Base-by-base conservation (phyloP, 129 eudicot species). In the Apium graveolens region DNA sequence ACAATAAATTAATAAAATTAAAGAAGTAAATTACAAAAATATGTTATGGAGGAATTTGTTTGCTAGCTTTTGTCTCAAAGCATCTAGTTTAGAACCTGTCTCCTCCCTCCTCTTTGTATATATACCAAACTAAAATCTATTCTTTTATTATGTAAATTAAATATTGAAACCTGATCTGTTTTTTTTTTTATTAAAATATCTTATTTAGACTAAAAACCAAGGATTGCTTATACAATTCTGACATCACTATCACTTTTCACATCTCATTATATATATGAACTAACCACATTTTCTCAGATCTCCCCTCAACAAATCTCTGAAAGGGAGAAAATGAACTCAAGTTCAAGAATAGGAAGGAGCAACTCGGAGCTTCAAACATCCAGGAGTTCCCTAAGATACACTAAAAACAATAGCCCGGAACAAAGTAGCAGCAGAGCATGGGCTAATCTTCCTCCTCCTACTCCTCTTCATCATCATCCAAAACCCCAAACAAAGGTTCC, bases 381-480 rank as follows among this genome's bases (percentile, higher is more conserved):
- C 14, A 43, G 32, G 14, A 86, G 16, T 42, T 0, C 57, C 69
- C 86, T 80, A 53, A 60, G 68, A 26, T 83, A 70, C 44, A 18
- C 88, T 85, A 86, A 29, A 44, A 34, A 82, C 20, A 84, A 87
- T 14, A 89, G 91, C 78, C 97, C 93, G 10, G 89, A 87, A 34
- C 89, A 87, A 8, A 84, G 76, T 74, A 88, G 96, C 89, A 70
- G 27, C 89, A 70, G 27, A 20, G 81, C 83, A n/a, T 91, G 88
- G 70, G 87, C 90, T 32, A 69, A 71, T 34, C 74, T 37, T 37
- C 74, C 26, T 37, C 74, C 26, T 37, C 45, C 74, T 0, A 35
- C 43, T 37, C 74, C 17, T 16, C 73, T 17, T 17, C 73, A 12
- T 17, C 43, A 35, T 37, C 74, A 70, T 37, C 45, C 45, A 18